Evolutionary conservation across 2,329 filamentous ascomycete genomes (phyloP).

Genomic region (Metarhizium humberi): DNA sequence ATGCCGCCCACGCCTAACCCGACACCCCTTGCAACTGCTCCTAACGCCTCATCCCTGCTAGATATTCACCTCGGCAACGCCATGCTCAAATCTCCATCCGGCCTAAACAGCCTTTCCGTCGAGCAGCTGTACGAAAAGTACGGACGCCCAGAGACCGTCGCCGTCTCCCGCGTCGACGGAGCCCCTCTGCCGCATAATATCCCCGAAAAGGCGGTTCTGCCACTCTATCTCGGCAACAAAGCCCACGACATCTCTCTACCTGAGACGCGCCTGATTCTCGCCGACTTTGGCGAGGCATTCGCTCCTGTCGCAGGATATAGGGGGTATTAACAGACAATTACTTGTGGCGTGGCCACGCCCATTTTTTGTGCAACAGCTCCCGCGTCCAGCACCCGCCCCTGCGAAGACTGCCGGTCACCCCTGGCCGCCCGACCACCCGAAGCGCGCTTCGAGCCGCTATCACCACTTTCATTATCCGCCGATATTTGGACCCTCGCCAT

Average conservation of each 20-base stretch:
- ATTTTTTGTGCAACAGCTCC: no score
- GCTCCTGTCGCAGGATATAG: no score
- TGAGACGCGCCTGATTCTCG: conserved; percentile 19
- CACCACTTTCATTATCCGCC: conserved; percentile 19
- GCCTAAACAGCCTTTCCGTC: conserved; percentile 17
- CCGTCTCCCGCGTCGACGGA: conserved; percentile 15
- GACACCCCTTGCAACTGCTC: no score
- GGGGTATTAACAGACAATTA: no score
- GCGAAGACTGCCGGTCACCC: no score
- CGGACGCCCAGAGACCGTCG: conserved; percentile 17
- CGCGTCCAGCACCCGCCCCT: neutral
- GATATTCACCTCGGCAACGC: conserved; percentile 19
- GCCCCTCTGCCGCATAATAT: conserved; percentile 15
- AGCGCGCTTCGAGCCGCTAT: no score
- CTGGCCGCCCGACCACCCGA: neutral
- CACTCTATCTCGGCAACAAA: conserved; percentile 16
- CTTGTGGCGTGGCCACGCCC: no score
- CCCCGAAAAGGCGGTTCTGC: conserved; percentile 15
- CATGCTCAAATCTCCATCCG: conserved; percentile 6
- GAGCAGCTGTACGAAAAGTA: conserved; percentile 21
- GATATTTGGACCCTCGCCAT: conserved; percentile 32
- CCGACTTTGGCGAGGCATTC: conserved; percentile 26
- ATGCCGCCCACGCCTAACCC: no score
- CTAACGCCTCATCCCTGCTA: neutral
- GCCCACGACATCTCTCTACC: conserved; percentile 17